phyloP scores from a whole-genome alignment of 257 asterid genomes.

The Henckelia pumila region DNA sequence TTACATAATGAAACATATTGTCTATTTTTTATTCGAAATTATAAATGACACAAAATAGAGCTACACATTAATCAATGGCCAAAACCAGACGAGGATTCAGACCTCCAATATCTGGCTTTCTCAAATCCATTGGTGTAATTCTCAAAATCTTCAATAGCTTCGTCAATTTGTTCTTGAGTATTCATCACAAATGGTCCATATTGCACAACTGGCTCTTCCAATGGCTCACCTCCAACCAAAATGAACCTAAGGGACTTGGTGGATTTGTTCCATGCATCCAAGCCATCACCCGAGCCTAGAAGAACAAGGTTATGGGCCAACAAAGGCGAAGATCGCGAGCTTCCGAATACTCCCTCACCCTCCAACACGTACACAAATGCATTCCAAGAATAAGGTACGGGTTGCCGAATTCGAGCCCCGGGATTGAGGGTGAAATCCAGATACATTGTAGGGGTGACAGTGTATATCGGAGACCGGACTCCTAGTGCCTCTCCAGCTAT shows the following conservation, averaged over 20 bases:
- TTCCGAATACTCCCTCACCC: conserved; percentile 70
- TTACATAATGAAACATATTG: background rate
- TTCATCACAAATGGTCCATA: conserved; percentile 95
- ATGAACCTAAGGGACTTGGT: conserved; percentile 50
- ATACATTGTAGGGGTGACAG: conserved; percentile 86
- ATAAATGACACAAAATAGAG: background rate
- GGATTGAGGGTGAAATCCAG: conserved; percentile 74
- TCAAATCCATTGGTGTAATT: conserved; percentile 74
- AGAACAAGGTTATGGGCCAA: conserved; percentile 63
- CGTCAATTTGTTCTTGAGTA: conserved; percentile 66
- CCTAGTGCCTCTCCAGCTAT: conserved; percentile 87
- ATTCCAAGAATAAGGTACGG: conserved; percentile 62
- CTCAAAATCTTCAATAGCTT: conserved; percentile 71
- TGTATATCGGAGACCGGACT: conserved; percentile 52
- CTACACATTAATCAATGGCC: conserved; percentile 34
- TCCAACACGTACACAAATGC: conserved; percentile 80
- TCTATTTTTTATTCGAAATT: background rate
- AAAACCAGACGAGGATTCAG: conserved; percentile 36
- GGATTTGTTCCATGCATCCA: conserved; percentile 68
- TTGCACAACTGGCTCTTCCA: conserved; percentile 80
- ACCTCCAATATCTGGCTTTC: conserved; percentile 79
- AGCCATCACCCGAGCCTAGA: conserved; percentile 64
- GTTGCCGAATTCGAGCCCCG: conserved; percentile 59
- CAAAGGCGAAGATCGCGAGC: conserved; percentile 36
- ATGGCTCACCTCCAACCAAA: conserved; percentile 75